Evolutionary conservation across 805 yeast species (phyloP).

Genomic region (Monosporozyma aquatica): DNA sequence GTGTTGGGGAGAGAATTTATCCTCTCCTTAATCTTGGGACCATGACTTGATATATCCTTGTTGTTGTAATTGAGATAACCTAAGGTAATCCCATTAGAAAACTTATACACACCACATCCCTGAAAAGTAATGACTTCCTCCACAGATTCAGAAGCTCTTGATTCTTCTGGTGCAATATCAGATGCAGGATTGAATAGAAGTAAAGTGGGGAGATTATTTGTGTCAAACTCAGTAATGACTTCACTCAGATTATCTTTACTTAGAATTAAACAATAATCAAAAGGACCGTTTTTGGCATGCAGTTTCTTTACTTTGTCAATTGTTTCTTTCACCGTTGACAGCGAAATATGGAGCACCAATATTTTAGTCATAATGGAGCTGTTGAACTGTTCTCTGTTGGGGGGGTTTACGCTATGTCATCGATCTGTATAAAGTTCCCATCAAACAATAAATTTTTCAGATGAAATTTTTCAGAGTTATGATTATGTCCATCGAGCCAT

Average conservation of each 20-base stretch:
- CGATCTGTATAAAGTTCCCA: no score
- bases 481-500: no score
- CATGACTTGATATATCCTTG: slow-evolving; percentile 8
- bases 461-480: no score
- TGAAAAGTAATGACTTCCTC: slow-evolving; percentile 26
- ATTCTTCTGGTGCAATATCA: not conserved
- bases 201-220: slow-evolving; percentile 14
- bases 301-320: slow-evolving; percentile 42
- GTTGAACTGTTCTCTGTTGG: not conserved
- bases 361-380: not conserved
- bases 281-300: slow-evolving; percentile 56
- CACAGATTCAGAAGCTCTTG: not conserved
- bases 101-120: slow-evolving; percentile 32
- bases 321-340: slow-evolving; percentile 18
- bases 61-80: slow-evolving; percentile 36
- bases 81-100: slow-evolving; percentile 38
- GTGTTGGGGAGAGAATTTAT: slow-evolving; percentile 12
- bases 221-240: slow-evolving; percentile 7
- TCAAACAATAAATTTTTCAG: no score
- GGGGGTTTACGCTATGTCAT: not conserved
- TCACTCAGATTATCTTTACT: slow-evolving; percentile 35
- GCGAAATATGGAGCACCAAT: slow-evolving; percentile 12
- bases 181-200: slow-evolving; percentile 5
- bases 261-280: slow-evolving; percentile 43
- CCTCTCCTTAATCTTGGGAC: slow-evolving; percentile 21